Evolutionary conservation across 495 filamentous ascomycete genomes (phyloP).

Genomic region (Penicillium desertorum): DNA sequence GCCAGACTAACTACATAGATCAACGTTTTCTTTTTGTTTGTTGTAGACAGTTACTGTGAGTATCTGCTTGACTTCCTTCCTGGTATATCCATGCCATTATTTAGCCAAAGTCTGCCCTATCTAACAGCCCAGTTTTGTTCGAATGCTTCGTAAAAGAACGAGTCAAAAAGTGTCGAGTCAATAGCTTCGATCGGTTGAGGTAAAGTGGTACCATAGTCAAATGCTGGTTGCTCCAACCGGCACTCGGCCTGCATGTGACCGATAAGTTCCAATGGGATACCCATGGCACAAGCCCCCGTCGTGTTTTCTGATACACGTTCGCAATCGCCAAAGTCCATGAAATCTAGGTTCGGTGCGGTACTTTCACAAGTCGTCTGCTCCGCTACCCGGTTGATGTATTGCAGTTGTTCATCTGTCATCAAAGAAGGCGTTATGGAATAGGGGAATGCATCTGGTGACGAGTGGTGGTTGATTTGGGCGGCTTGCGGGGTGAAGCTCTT

Average conservation of each 20-base stretch:
- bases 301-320: background rate
- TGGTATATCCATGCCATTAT: background rate
- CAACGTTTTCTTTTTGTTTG: too few species aligned
- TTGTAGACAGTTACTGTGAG: too few species aligned
- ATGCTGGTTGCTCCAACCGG: background rate
- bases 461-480: background rate
- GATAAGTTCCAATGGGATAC: background rate
- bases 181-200: background rate
- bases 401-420: background rate
- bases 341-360: slow-evolving; percentile 1
- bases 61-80: too few species aligned
- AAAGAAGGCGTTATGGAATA: background rate
- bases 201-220: background rate
- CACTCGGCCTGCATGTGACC: background rate
- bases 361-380: background rate
- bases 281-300: background rate
- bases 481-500: background rate
- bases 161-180: background rate
- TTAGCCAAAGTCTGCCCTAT: background rate
- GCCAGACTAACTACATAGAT: too few species aligned
- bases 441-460: background rate
- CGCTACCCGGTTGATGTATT: background rate
- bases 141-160: slow-evolving; percentile 1
- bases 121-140: background rate
- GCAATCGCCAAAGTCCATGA: background rate